These are phyloP conservation scores for Yamadazyma nakazawae DNA, from an alignment of 805 yeast species.

Conservation along the genomic window DNA sequence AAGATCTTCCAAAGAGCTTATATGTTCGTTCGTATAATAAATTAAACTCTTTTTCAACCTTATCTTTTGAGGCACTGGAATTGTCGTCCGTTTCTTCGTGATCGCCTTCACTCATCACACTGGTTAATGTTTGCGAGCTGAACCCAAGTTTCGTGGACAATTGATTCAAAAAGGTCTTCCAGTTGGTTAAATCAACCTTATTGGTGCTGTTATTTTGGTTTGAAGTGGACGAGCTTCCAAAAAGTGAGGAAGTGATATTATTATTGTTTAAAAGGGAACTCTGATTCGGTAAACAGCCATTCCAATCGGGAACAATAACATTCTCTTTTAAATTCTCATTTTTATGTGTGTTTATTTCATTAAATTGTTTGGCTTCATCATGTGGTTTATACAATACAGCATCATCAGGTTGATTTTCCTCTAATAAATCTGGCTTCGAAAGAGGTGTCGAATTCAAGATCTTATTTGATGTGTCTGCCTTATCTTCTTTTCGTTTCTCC, in stretches of 20 bases:
- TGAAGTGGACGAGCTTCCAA: slow-evolving; percentile 26
- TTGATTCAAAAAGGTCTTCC: slow-evolving; percentile 34
- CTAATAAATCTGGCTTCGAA: slow-evolving; percentile 9
- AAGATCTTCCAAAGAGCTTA: slow-evolving; percentile 35
- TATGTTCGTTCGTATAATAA: slow-evolving; percentile 34
- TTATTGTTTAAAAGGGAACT: slow-evolving; percentile 13
- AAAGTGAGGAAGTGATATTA: slow-evolving; percentile 17
- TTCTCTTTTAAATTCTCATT: slow-evolving; percentile 41
- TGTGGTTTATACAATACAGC: slow-evolving; percentile 46
- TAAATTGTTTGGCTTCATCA: slow-evolving; percentile 36
- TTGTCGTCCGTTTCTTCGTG: slow-evolving; percentile 10
- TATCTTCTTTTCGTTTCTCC: slow-evolving; percentile 10
- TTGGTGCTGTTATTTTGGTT: slow-evolving; percentile 18
- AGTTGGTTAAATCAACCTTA: slow-evolving; percentile 30
- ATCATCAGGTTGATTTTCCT: slow-evolving; percentile 24
- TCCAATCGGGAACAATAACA: slow-evolving; percentile 42
- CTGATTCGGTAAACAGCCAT: slow-evolving; percentile 32
- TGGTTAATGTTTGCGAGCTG: slow-evolving; percentile 26
- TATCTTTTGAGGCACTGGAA: slow-evolving; percentile 14
- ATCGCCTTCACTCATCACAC: slow-evolving; percentile 19
- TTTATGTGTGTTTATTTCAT: slow-evolving; percentile 41
- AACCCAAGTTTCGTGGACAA: slow-evolving; percentile 36
- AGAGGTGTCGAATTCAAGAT: slow-evolving; percentile 26
- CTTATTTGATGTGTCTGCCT: slow-evolving; percentile 23
- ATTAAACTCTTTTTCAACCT: slow-evolving; percentile 30